A percentile compares a stretch with the other conserved stretches of the same genome.
Conservation (phyloP, 345 rosid genomes). For the Eucalyptus sp. region DNA sequence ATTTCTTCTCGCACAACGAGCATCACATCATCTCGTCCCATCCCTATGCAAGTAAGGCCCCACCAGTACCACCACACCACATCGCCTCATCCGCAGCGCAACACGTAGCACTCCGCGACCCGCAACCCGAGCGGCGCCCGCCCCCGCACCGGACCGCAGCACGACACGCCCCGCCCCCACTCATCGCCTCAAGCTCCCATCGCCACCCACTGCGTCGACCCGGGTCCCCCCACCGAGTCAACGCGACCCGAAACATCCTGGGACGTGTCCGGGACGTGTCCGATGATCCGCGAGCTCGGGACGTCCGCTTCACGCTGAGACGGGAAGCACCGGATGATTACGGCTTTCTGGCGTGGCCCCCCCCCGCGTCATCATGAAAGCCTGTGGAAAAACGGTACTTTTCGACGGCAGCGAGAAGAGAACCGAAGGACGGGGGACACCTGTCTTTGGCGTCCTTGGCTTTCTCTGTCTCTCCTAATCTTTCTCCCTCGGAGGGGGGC, state of each 20-base stretch:
- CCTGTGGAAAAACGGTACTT: not conserved
- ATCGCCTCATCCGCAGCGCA: not conserved
- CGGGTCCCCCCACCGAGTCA: not conserved
- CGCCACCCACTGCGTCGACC: not conserved
- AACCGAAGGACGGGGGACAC: not conserved
- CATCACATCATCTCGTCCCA: not conserved
- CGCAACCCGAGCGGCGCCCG: not conserved
- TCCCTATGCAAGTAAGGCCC: not conserved
- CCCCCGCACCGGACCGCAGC: not conserved
- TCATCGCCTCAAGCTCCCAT: not conserved
- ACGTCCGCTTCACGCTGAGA: not conserved
- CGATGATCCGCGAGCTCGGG: not conserved
- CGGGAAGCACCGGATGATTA: not conserved
- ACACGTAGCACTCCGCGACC: not conserved
- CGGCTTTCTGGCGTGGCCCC: not conserved
- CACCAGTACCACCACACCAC: not conserved
- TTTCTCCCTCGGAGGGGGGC: not conserved
- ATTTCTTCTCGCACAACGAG: not conserved
- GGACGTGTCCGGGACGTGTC: not conserved
- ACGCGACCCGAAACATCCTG: not conserved
- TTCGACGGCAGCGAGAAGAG: not conserved
- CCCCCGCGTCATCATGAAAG: constrained; percentile 10
- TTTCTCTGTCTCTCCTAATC: not conserved
- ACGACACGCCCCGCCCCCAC: not conserved
- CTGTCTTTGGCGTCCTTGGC: not conserved